phyloP scores from a whole-genome alignment of 305 asterid species.

The Coffea humblotiana region DNA sequence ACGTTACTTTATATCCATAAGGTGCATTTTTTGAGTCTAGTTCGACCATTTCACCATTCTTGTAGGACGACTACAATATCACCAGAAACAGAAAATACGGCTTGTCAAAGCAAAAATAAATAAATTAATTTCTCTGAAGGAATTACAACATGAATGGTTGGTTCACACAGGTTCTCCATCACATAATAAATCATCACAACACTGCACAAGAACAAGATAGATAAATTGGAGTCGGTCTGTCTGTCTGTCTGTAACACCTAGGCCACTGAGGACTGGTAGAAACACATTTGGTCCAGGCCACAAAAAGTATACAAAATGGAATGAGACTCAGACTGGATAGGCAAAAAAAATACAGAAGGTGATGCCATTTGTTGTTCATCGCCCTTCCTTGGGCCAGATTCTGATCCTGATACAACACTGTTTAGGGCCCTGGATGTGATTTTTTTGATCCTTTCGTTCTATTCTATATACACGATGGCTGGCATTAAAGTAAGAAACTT shows the following conservation, averaged over 20 bases:
- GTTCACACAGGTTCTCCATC: background rate
- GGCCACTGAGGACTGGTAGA: background rate
- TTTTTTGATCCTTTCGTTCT: background rate
- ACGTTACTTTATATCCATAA: background rate
- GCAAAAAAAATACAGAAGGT: conserved; percentile 11
- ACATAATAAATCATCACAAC: background rate
- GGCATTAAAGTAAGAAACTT: background rate
- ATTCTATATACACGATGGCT: conserved; percentile 17
- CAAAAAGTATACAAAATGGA: conserved; percentile 2
- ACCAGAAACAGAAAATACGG: background rate
- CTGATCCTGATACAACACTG: background rate
- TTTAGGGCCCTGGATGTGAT: background rate
- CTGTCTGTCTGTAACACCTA: background rate
- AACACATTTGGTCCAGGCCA: conserved; percentile 5
- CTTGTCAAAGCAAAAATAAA: background rate
- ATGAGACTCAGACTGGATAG: background rate
- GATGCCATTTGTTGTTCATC: background rate
- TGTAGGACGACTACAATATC: background rate
- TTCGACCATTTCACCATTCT: background rate
- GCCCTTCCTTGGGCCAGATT: background rate
- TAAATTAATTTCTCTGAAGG: background rate
- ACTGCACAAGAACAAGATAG: conserved; percentile 12
- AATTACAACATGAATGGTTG: background rate
- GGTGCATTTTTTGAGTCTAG: background rate
- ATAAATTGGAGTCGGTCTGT: too few species aligned